Evolutionary conservation across 2,329 filamentous ascomycete species (phyloP), one percentile per base, ranked within the genome.

Genomic region (Penicillium crustosum): DNA sequence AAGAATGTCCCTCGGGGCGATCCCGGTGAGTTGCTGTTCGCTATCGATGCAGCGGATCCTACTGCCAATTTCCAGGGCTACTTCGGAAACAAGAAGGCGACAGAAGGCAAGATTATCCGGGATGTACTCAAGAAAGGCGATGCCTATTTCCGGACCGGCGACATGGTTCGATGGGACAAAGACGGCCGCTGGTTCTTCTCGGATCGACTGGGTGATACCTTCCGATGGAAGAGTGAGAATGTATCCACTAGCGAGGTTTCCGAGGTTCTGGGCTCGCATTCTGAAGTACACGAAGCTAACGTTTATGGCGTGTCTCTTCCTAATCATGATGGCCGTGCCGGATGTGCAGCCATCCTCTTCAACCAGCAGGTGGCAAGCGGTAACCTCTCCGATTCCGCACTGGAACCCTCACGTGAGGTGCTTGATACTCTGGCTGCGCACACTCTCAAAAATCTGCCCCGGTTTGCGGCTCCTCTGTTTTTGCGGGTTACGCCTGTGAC

Each of bases 271-370:
- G 88, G 89, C 15, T 75, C 79, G 0, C 88, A 92, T 69, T 79
- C 86, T 0, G 78, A 79, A 1, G 81, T 96, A 15, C 78, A 82
- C 33, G 91, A 96, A 76, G 89, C 90, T 33, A 95, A 95, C 66
- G 91, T 96, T 29, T 96, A 95, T 68, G 91, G 91, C 38, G 89
- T 96, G 2, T 74, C 85, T 42, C 75, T 96, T 8, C 91, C 91
- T 0, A 82, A 89, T 63, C 90, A 95, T 69, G 91, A 96, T 68
- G 91, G 91, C 19, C 83, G 91, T 27, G 91, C 90, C 0, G 92
- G 92, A 2, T 96, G 92, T 66, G 91, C 87, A 0, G 89, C 90
- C 7, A 75, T 95, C 1, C 77, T 91, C 8, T 74, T 85, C 13
- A 77, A 79, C n/a, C 77, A 79, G 23, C 76, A 78, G 6, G 63